These are phyloP conservation scores for Trypanosoma platydactyli DNA, from an alignment of 208 protist genomes.

Conservation along the genomic window DNA sequence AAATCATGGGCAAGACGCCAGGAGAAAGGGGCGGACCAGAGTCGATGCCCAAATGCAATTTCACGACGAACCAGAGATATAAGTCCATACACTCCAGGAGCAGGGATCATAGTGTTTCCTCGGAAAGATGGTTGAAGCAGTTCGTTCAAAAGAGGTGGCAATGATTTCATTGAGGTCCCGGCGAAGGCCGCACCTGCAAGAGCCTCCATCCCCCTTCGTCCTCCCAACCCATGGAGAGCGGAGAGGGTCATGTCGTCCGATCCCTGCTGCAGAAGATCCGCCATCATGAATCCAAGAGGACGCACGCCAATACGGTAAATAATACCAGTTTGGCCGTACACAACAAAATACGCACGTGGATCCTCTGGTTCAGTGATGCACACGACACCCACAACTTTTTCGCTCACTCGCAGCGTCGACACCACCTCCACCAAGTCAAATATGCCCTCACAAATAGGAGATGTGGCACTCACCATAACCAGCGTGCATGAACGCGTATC, in stretches of 20 bases:
- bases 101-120: slow-evolving; percentile 1
- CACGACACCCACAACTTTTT: slow-evolving; percentile 37
- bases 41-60: slow-evolving; percentile 4
- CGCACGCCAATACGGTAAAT: slow-evolving; percentile 34
- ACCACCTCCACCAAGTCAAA: slow-evolving; percentile 42
- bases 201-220: slow-evolving; percentile 13
- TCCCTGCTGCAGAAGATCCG: slow-evolving; percentile 7
- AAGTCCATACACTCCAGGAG: slow-evolving; percentile 17
- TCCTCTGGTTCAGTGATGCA: slow-evolving; percentile 22
- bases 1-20: slow-evolving; percentile 15
- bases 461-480: slow-evolving; percentile 38
- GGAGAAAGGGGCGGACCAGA: slow-evolving; percentile 17
- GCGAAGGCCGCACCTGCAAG: slow-evolving; percentile 11
- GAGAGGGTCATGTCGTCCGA: not conserved
- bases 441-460: slow-evolving; percentile 39
- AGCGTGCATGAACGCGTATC: slow-evolving; percentile 43
- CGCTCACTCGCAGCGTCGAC: slow-evolving; percentile 40
- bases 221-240: slow-evolving; percentile 11
- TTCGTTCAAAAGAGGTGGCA: slow-evolving; percentile 16
- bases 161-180: slow-evolving; percentile 5
- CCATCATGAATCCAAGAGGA: slow-evolving; percentile 14
- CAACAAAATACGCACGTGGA: slow-evolving; percentile 37
- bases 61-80: slow-evolving; percentile 9
- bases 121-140: slow-evolving; percentile 16
- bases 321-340: slow-evolving; percentile 50